phyloP scores from a whole-genome alignment of 169 alveolate genomes.

The Eimeria falciformis region DNA sequence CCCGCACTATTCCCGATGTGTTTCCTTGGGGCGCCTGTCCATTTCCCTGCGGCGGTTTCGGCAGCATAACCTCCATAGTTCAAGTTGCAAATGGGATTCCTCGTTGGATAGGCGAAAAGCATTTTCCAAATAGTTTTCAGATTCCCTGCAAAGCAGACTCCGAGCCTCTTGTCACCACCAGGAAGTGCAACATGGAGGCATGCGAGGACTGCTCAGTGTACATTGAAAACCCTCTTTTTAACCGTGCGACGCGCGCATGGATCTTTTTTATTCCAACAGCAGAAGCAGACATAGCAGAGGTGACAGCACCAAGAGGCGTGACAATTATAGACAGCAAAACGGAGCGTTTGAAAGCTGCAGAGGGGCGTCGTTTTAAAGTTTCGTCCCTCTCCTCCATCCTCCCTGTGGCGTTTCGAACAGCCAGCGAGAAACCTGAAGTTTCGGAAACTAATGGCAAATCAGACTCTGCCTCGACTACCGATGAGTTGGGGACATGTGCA shows the following conservation, averaged over 20 bases:
- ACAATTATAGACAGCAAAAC: background rate
- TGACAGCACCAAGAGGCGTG: conserved; percentile 74
- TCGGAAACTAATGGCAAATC: too few relatives aligned
- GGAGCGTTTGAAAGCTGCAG: background rate
- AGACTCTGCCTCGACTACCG: too few relatives aligned
- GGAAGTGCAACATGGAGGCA: conserved; percentile 67
- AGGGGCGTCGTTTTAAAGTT: conserved; percentile 1
- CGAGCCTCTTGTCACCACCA: conserved; percentile 68
- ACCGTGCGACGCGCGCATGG: conserved; percentile 69
- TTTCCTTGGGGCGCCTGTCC: conserved; percentile 78
- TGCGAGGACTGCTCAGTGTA: conserved; percentile 76
- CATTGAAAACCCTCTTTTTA: conserved; percentile 32
- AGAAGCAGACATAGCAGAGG: conserved; percentile 63
- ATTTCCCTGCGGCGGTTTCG: conserved; percentile 76
- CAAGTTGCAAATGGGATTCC: conserved; percentile 78
- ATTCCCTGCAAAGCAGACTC: conserved; percentile 72
- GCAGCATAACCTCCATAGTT: conserved; percentile 67
- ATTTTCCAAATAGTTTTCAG: conserved; percentile 74
- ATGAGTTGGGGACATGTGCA: conserved; percentile 1
- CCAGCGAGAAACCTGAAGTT: background rate
- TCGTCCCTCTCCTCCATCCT: conserved; percentile 28
- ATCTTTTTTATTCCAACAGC: conserved; percentile 68
- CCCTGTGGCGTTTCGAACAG: conserved; percentile 5
- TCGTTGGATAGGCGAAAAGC: conserved; percentile 74
- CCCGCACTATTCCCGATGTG: conserved; percentile 60